Evolutionary conservation across 164 flowering plant genomes (phyloP).

Genomic region (Nymphaea colorata): DNA sequence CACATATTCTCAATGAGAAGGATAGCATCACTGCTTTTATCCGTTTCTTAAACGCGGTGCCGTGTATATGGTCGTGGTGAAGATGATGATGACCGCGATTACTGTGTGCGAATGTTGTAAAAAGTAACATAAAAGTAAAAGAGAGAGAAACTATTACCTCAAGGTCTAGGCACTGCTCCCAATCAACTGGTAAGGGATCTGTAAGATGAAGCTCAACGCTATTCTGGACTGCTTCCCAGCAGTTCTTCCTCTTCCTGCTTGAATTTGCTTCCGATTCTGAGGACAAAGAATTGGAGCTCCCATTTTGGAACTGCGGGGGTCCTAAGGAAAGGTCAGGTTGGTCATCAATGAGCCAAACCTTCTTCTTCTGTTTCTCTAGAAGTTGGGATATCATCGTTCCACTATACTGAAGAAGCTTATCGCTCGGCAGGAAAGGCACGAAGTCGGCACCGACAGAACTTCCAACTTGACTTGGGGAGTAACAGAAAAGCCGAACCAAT

Average conservation of each 20-base stretch:
- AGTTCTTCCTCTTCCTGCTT: constrained; percentile 42
- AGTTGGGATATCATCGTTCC: constrained; percentile 1
- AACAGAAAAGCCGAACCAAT: too few relatives aligned
- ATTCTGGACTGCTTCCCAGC: constrained; percentile 17
- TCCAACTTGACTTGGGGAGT: too few relatives aligned
- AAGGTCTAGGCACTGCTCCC: constrained; percentile 70
- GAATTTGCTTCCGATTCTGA: constrained; percentile 17
- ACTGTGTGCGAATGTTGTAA: too few relatives aligned
- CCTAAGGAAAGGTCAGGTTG: constrained; percentile 43
- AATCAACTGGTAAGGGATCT: constrained; percentile 41
- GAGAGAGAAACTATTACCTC: constrained; percentile 24
- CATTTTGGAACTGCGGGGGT: constrained; percentile 10
- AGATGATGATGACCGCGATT: neutral
- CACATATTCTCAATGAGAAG: neutral
- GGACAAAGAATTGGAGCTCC: constrained; percentile 11
- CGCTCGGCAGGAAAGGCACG: neutral
- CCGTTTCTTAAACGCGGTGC: too few relatives aligned
- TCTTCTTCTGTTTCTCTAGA: constrained; percentile 4
- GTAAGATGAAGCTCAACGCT: constrained; percentile 44
- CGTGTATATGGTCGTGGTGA: neutral
- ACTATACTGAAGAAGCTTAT: neutral
- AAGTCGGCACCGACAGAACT: neutral
- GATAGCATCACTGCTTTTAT: neutral
- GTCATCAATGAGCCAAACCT: constrained; percentile 18
- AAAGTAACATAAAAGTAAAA: neutral